Percentiles rank a stretch among this genome's conserved stretches.
phyloP scores from a whole-genome alignment of 1,139 yeast species.

The Scheffersomyces stambukii region DNA sequence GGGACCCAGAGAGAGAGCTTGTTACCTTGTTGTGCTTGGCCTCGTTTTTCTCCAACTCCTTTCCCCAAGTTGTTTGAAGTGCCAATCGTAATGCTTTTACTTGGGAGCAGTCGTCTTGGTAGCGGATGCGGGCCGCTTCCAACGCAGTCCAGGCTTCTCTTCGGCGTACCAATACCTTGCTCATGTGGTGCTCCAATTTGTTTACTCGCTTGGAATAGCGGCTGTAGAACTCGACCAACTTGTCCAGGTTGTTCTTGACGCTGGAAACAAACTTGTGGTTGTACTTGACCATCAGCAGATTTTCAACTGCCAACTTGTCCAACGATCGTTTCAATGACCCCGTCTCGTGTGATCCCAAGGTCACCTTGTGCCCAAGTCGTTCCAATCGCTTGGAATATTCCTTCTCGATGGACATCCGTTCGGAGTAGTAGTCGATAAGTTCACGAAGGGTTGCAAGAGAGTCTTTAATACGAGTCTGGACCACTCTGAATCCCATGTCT shows the following conservation, averaged over 20 bases:
- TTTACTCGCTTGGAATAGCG: slow-evolving; percentile 28
- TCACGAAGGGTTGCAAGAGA: slow-evolving; percentile 37
- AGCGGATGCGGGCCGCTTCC: slow-evolving; percentile 48
- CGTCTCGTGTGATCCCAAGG: slow-evolving; percentile 57
- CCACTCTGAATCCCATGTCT: slow-evolving; percentile 29
- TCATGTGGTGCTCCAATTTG: slow-evolving; percentile 36
- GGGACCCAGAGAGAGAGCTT: slow-evolving; percentile 42
- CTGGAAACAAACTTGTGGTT: slow-evolving; percentile 30
- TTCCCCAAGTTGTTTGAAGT: slow-evolving; percentile 72
- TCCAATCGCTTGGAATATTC: slow-evolving; percentile 60
- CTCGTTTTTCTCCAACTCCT: slow-evolving; percentile 67
- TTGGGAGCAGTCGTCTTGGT: slow-evolving; percentile 55
- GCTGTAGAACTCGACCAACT: slow-evolving; percentile 26
- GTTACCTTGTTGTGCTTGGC: slow-evolving; percentile 56
- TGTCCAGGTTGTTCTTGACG: slow-evolving; percentile 31
- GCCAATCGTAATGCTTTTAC: slow-evolving; percentile 58
- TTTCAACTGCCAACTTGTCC: slow-evolving; percentile 56
- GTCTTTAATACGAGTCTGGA: slow-evolving; percentile 30
- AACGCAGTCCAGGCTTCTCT: slow-evolving; percentile 27
- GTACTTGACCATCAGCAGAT: slow-evolving; percentile 28
- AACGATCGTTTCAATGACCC: slow-evolving; percentile 58
- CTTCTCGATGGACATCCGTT: slow-evolving; percentile 60
- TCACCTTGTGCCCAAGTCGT: slow-evolving; percentile 41
- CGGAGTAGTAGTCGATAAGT: slow-evolving; percentile 43
- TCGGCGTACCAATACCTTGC: slow-evolving; percentile 25